These are phyloP conservation scores for Solanum okadae DNA, from an alignment of 257 asterid species.

Conservation along the genomic window DNA sequence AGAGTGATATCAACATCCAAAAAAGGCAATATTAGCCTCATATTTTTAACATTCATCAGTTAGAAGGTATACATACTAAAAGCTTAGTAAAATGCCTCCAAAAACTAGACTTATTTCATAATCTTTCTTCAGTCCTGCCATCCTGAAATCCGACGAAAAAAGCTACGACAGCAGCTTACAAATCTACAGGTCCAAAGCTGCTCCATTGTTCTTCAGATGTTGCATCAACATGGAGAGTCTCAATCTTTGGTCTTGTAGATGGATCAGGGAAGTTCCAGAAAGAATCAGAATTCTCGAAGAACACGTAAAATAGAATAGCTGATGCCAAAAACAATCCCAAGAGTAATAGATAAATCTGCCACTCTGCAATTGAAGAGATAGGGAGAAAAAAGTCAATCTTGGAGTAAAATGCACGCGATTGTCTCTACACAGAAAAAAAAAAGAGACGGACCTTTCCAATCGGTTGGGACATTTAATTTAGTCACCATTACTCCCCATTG, in stretches of 20 bases:
- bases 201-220: constrained; percentile 50
- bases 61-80: not conserved
- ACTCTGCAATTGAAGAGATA: constrained; percentile 46
- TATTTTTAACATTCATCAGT: not conserved
- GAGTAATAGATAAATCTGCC: constrained; percentile 83
- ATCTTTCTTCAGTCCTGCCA: not conserved
- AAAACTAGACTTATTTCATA: not conserved
- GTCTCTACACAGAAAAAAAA: not conserved
- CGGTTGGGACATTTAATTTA: constrained; percentile 75
- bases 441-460: constrained; percentile 82
- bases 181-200: constrained; percentile 38
- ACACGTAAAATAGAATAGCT: constrained; percentile 49
- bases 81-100: not conserved
- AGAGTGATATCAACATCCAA: not conserved
- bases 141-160: not conserved
- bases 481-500: constrained; percentile 88
- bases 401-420: not conserved
- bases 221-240: constrained; percentile 36
- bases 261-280: constrained; percentile 91
- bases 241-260: constrained; percentile 30
- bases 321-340: constrained; percentile 87
- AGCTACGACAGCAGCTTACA: not conserved
- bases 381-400: not conserved
- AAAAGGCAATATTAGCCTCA: not conserved
- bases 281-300: constrained; percentile 80